Base-by-base conservation (phyloP, 2,329 filamentous ascomycete species). In the Neopestalotiopsis sp. region DNA sequence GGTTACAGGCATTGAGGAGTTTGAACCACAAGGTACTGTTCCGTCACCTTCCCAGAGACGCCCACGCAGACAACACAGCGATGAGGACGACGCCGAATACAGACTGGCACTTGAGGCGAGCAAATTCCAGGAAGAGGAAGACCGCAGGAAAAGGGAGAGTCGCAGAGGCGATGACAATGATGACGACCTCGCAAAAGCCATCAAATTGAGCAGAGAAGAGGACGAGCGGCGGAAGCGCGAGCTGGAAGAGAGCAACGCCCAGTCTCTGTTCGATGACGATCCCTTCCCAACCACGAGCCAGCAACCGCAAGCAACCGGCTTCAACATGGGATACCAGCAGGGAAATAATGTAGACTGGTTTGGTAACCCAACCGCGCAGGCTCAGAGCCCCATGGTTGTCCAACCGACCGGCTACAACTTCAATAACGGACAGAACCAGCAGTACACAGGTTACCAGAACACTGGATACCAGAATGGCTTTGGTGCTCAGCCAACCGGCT, bases 281-380 rank as follows among this genome's bases (percentile, higher is more conserved):
- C 87, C 90, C 5, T 81, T 85, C 30, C 89, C 91, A 76, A 80
- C 85, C 4, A 83, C 89, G 67, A 77, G 73, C 59, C 72, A 73
- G 38, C 92, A 94, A 75, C 88, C 92, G 45, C 94, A 95, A 81
- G 90, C 89, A 56, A 98, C 95, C 14, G 95, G 94, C 45, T 94
- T 94, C 84, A 98, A 98, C 81, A 95, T 97, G 82, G 95, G 95
- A 61, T 99, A 99, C 77, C 95, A 98, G 83, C 96, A 99, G 82
- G 95, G 97, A 78, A 92, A 92, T 68, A 94, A 94, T 13, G 96
- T 99, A 20, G 96, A 99, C 81, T 98, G 97, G 90, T 96, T 97
- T 75, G 96, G 95, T 69, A 99, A 99, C 80, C 94, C 95, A 13
- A 92, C 98, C 76, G 93, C 34, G 24, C 24, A 28, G 6, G 34